These are phyloP conservation scores for Yamadazyma philogaea DNA, from an alignment of 805 yeast genomes.

Conservation along the genomic window DNA sequence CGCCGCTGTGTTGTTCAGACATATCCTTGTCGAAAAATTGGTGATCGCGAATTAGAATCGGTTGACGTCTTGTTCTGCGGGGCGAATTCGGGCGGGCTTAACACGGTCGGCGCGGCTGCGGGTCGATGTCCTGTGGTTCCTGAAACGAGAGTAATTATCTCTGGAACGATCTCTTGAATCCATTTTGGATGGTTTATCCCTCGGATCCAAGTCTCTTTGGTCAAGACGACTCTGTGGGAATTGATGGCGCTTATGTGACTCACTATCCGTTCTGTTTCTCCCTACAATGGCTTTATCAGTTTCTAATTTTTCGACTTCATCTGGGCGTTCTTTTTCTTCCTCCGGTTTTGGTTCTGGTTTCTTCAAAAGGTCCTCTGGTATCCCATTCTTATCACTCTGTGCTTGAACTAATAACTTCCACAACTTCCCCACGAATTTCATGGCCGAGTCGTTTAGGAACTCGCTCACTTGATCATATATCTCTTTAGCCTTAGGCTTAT, in stretches of 20 bases:
- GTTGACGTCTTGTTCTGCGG: conserved; percentile 3
- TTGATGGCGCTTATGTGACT: not conserved
- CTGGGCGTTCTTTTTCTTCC: not conserved
- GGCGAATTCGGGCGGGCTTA: not conserved
- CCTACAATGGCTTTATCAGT: not conserved
- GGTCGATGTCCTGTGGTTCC: not conserved
- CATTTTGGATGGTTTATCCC: not conserved
- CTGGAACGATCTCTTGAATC: not conserved
- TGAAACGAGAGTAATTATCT: not conserved
- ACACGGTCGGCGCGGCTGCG: not conserved
- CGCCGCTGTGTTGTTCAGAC: conserved; percentile 5
- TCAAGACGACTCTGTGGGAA: not conserved
- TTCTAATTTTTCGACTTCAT: not conserved
- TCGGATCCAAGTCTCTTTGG: not conserved
- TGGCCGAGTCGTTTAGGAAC: conserved; percentile 43
- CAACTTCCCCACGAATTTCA: conserved; percentile 37
- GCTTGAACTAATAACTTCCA: conserved; percentile 47
- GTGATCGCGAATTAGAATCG: conserved; percentile 3
- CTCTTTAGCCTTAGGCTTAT: conserved; percentile 36
- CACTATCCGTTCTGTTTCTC: not conserved
- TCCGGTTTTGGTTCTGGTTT: not conserved
- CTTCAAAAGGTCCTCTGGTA: conserved; percentile 27
- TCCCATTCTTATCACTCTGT: conserved; percentile 44
- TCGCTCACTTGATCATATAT: conserved; percentile 43
- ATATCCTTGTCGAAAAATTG: conserved; percentile 5